phyloP scores from a whole-genome alignment of 257 asterid species.

The Thymus quinquecostatus region DNA sequence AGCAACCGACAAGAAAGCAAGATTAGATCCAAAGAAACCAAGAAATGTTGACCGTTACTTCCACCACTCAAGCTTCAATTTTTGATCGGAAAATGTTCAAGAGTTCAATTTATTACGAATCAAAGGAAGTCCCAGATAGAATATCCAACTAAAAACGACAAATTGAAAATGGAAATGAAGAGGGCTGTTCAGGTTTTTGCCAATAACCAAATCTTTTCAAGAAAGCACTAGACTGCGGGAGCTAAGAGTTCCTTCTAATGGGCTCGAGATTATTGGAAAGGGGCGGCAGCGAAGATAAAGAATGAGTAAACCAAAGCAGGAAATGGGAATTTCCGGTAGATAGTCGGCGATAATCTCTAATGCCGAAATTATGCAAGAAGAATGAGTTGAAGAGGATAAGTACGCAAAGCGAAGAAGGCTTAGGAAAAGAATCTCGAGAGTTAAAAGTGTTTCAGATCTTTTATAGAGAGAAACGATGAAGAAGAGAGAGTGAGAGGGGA shows the following conservation, averaged over 20 bases:
- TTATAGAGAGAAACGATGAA: conserved; percentile 23
- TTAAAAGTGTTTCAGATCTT: conserved; percentile 30
- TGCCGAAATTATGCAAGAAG: conserved; percentile 27
- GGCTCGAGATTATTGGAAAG: neutral
- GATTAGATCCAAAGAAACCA: conserved; percentile 42
- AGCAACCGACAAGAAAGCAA: conserved; percentile 27
- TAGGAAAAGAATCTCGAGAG: conserved; percentile 30
- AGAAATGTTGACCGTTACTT: conserved; percentile 34
- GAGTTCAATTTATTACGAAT: conserved; percentile 18
- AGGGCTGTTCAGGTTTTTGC: conserved; percentile 24
- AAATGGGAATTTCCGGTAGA: conserved; percentile 30
- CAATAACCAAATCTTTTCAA: conserved; percentile 24
- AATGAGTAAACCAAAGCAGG: conserved; percentile 30
- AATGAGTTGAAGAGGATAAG: conserved; percentile 33
- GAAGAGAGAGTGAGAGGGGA: conserved; percentile 14
- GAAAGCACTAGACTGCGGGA: neutral
- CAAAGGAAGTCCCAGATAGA: conserved; percentile 41
- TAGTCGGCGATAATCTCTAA: conserved; percentile 39
- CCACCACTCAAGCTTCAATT: conserved; percentile 21
- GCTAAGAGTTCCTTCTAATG: too few relatives aligned
- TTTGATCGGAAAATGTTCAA: conserved; percentile 38
- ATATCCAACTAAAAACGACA: conserved; percentile 35
- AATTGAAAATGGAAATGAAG: conserved; percentile 5
- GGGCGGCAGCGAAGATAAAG: conserved; percentile 28
- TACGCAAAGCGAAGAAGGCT: conserved; percentile 19